These are phyloP conservation scores for Dactylella cylindrospora DNA, from an alignment of 2,329 filamentous ascomycete genomes.

Conservation along the genomic window DNA sequence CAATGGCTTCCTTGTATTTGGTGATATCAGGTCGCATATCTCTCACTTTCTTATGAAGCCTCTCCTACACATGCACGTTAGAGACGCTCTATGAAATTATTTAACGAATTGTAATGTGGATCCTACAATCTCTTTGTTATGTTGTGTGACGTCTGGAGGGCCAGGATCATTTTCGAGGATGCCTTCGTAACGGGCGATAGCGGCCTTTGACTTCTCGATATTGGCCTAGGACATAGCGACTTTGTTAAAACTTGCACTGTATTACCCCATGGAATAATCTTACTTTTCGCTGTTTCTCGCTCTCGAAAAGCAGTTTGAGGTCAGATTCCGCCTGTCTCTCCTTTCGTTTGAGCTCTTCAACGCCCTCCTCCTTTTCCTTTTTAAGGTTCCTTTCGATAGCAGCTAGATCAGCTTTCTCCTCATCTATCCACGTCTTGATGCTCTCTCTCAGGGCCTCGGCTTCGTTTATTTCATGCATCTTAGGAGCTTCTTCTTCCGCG, in stretches of 20 bases:
- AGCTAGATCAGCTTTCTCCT: slow-evolving; percentile 60
- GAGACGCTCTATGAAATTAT: not conserved
- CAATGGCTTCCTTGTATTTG: not conserved
- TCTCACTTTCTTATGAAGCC: slow-evolving; percentile 2
- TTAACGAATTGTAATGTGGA: not conserved
- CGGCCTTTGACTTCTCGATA: slow-evolving; percentile 54
- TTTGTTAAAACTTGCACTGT: too few relatives aligned
- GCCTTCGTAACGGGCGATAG: slow-evolving; percentile 53
- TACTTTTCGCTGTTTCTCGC: slow-evolving; percentile 21
- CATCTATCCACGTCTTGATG: slow-evolving; percentile 55
- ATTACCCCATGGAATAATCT: too few relatives aligned
- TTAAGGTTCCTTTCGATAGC: slow-evolving; percentile 56
- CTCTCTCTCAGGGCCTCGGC: slow-evolving; percentile 64
- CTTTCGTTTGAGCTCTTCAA: slow-evolving; percentile 55
- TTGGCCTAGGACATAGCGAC: slow-evolving; percentile 51
- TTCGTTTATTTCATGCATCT: slow-evolving; percentile 66
- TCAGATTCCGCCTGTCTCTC: slow-evolving; percentile 39
- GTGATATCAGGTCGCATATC: not conserved
- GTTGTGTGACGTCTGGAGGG: slow-evolving; percentile 41
- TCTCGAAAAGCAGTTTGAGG: slow-evolving; percentile 9
- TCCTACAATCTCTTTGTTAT: slow-evolving; percentile 45
- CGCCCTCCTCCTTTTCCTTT: slow-evolving; percentile 51
- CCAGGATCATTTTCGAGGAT: slow-evolving; percentile 57
- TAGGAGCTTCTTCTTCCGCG: slow-evolving; percentile 65
- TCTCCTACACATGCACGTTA: slow-evolving; percentile 10